Evolutionary conservation across 1,284 basidiomycete genomes (phyloP).

Genomic region (Trichosporon coremiiforme): DNA sequence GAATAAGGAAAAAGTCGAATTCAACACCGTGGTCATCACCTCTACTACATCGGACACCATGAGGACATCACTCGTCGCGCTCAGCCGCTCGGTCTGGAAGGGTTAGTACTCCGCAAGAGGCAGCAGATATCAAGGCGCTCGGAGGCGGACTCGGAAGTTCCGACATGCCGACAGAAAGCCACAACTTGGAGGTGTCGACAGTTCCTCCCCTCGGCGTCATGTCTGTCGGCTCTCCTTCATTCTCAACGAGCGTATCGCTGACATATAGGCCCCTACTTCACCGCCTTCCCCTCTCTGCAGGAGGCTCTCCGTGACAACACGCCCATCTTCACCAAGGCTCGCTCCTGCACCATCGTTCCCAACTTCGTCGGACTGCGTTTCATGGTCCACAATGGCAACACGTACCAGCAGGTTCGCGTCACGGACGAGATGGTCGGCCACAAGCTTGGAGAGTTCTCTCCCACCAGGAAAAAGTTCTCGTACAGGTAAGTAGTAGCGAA

Average conservation of each 20-base stretch:
- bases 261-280: conserved; percentile 82
- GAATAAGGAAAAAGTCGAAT: conserved; percentile 30
- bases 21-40: no score
- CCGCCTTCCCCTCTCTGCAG: conserved; percentile 86
- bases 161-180: no score
- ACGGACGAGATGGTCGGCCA: conserved; percentile 99
- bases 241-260: background rate
- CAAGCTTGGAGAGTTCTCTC: conserved; percentile 92
- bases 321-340: conserved; percentile 84
- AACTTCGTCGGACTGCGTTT: conserved; percentile 91
- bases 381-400: conserved; percentile 91
- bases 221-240: no score
- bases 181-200: no score
- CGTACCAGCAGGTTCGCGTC: conserved; percentile 80
- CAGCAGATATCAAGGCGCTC: background rate
- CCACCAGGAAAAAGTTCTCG: conserved; percentile 68
- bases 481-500: conserved; percentile 48
- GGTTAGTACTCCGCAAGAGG: conserved; percentile 42
- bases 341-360: conserved; percentile 90
- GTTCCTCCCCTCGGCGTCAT: no score
- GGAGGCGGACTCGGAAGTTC: no score
- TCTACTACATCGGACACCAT: conserved; percentile 22
- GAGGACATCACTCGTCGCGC: conserved; percentile 31
- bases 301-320: conserved; percentile 80
- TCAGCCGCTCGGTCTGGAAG: conserved; percentile 58